Percentiles rank a stretch among this genome's conserved stretches.
Conservation (phyloP, 768 basidiomycete genomes). For the Suillus weaverae region DNA sequence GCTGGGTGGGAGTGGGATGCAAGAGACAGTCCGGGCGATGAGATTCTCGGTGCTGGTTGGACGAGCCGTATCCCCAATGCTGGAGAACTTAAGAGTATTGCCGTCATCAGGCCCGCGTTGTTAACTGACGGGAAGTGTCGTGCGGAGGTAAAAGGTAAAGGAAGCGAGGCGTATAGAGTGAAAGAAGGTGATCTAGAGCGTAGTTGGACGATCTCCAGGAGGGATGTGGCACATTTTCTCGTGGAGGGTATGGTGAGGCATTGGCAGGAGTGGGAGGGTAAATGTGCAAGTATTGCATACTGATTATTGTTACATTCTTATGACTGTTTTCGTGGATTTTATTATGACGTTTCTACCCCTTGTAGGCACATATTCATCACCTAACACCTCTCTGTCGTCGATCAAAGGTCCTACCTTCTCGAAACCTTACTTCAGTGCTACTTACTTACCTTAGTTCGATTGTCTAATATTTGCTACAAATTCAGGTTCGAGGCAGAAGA, state of each 20-base stretch:
- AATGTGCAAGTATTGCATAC: conserved; percentile 50
- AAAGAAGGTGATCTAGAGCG: conserved; percentile 39
- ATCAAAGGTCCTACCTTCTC: neutral
- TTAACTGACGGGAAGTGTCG: conserved; percentile 57
- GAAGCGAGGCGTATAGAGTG: conserved; percentile 39
- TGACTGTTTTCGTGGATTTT: neutral
- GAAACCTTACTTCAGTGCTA: neutral
- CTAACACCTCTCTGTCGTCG: neutral
- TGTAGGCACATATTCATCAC: neutral
- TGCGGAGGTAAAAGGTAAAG: conserved; percentile 23
- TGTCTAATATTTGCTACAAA: neutral
- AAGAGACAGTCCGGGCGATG: conserved; percentile 39
- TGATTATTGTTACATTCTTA: conserved; percentile 21
- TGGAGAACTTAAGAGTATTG: conserved; percentile 43
- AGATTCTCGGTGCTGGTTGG: conserved; percentile 51
- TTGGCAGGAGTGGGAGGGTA: conserved; percentile 57
- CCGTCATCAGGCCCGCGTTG: conserved; percentile 57
- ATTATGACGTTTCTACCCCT: neutral
- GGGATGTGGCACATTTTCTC: conserved; percentile 67
- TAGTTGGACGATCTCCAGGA: conserved; percentile 57
- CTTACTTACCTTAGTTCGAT: neutral
- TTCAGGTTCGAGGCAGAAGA: neutral
- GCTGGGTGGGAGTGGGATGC: conserved; percentile 54
- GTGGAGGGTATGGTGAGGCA: conserved; percentile 43
- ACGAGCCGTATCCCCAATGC: conserved; percentile 35